Evolutionary conservation across 2,329 filamentous ascomycete species (phyloP).

Genomic region (Microsporum canis): DNA sequence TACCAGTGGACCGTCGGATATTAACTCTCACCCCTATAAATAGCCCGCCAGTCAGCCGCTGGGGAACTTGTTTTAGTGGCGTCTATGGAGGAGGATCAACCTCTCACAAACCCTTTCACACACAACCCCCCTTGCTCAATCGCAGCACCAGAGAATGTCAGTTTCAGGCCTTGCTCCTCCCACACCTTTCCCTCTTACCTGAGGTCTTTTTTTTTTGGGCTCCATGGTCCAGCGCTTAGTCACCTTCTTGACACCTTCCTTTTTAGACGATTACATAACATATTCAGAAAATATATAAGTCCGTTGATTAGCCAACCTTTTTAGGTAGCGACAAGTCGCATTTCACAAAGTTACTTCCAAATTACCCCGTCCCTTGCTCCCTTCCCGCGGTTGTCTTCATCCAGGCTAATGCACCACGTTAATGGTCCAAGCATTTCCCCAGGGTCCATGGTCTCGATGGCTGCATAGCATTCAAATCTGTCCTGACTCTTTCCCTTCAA

Average conservation of each 20-base stretch:
- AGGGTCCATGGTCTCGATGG: background rate
- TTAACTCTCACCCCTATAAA: background rate
- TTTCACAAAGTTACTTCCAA: background rate
- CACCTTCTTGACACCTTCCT: background rate
- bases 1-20: background rate
- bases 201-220: too few relatives aligned
- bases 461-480: background rate
- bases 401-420: background rate
- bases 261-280: background rate
- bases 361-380: background rate
- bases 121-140: too few relatives aligned
- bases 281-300: background rate
- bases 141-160: too few relatives aligned
- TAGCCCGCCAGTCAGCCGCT: conserved; percentile 1
- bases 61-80: background rate
- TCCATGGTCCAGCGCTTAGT: background rate
- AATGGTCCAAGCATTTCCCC: background rate
- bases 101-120: too few relatives aligned
- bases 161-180: too few relatives aligned
- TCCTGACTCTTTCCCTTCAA: background rate
- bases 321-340: background rate
- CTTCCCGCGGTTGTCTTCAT: background rate
- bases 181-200: too few relatives aligned
- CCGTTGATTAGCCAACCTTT: background rate
- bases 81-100: background rate